These are phyloP conservation scores for Lindgomyces ingoldianus DNA, from an alignment of 495 filamentous ascomycete genomes.

Conservation along the genomic window DNA sequence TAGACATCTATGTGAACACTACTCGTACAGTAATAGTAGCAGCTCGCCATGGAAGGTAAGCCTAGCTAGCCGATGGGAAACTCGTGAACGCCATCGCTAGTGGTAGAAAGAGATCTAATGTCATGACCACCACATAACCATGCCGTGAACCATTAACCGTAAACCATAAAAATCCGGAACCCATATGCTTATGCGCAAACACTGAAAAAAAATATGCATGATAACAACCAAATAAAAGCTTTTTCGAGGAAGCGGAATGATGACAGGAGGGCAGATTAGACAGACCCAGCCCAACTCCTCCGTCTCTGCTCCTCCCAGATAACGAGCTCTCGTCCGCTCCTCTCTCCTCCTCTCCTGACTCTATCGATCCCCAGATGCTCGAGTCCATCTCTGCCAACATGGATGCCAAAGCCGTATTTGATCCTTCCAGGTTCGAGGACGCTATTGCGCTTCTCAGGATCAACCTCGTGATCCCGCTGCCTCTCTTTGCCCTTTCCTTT, in stretches of 20 bases:
- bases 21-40: not conserved
- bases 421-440: constrained; percentile 39
- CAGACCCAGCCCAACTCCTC: constrained; percentile 11
- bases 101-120: not conserved
- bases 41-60: not conserved
- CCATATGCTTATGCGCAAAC: not conserved
- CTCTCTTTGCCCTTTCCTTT: constrained; percentile 49
- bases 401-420: constrained; percentile 64
- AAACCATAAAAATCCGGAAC: not conserved
- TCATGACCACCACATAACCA: not conserved
- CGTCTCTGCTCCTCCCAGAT: constrained; percentile 38
- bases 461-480: not conserved
- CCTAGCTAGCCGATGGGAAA: not conserved
- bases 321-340: constrained; percentile 39
- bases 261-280: not conserved
- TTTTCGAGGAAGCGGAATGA: not conserved
- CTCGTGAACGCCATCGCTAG: not conserved
- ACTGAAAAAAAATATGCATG: not conserved
- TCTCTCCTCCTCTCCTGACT: constrained; percentile 50
- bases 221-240: too few relatives aligned
- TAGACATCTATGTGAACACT: not conserved
- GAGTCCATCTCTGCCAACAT: constrained; percentile 60
- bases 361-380: constrained; percentile 70
- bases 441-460: constrained; percentile 15
- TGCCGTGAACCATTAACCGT: constrained; percentile 1